A percentile compares a stretch with the other conserved stretches of the same genome.
Evolutionary conservation across 257 asterid genomes (phyloP).

Genomic region (Avicennia marina): DNA sequence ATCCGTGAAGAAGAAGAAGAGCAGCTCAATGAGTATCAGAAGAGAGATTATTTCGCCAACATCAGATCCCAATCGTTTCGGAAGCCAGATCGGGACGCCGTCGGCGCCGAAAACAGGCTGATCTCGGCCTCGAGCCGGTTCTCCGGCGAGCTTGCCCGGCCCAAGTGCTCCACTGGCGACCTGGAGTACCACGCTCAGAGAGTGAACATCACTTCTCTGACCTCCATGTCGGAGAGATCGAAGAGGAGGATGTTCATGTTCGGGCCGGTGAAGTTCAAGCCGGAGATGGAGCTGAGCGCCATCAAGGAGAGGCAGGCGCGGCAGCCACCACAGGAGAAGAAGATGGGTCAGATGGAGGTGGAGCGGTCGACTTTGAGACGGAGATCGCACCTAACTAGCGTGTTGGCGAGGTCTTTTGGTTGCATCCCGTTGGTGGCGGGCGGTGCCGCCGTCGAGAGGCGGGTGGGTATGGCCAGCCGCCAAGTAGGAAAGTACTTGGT

Average conservation of each 20-base stretch:
- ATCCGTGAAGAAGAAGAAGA: conserved; percentile 14
- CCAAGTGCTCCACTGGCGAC: conserved; percentile 8
- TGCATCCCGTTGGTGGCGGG: conserved; percentile 32
- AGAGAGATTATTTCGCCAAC: conserved; percentile 36
- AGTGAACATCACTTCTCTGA: conserved; percentile 52
- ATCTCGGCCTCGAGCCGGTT: too few relatives aligned
- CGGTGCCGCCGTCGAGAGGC: conserved; percentile 13
- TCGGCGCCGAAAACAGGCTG: too few relatives aligned
- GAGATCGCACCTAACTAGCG: conserved; percentile 25
- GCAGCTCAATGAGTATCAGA: conserved; percentile 29
- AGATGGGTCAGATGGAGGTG: conserved; percentile 21
- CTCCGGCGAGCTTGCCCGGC: too few relatives aligned
- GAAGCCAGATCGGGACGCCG: background rate
- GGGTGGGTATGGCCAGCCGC: conserved; percentile 10
- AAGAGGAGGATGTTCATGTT: conserved; percentile 69
- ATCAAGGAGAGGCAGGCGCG: conserved; percentile 54
- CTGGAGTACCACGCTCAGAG: conserved; percentile 32
- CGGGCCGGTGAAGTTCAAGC: conserved; percentile 68
- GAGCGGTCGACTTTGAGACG: conserved; percentile 24
- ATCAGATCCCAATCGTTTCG: conserved; percentile 16
- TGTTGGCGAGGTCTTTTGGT: conserved; percentile 44
- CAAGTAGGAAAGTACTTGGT: too few relatives aligned
- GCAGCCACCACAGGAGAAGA: conserved; percentile 8
- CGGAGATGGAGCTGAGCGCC: conserved; percentile 71
- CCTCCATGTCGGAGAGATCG: conserved; percentile 69